A percentile compares a stretch with the other conserved stretches of the same genome.
phyloP scores from a whole-genome alignment of 148 eudicot genomes.

The Dysphania ambrosioides region DNA sequence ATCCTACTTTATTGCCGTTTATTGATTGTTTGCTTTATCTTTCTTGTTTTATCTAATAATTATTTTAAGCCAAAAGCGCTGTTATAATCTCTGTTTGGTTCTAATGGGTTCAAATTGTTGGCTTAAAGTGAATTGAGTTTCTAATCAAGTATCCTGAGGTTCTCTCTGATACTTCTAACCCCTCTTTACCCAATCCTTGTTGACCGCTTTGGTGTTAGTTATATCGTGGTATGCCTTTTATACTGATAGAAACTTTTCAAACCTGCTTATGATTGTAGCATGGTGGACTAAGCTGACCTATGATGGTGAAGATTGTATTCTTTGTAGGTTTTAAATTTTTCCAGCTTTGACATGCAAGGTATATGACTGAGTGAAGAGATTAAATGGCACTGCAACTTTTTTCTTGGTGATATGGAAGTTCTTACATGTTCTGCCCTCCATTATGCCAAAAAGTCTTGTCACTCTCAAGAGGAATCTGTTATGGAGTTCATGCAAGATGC shows the following conservation, averaged over 20 bases:
- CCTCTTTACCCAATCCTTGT: background rate
- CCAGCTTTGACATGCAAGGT: constrained; percentile 13
- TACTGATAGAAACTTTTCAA: background rate
- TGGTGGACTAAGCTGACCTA: background rate
- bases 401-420: constrained; percentile 58
- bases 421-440: constrained; percentile 47
- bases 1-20: background rate
- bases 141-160: background rate
- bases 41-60: background rate
- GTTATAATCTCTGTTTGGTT: no score
- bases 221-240: background rate
- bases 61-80: no score
- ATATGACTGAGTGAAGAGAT: constrained; percentile 16
- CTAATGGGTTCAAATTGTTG: background rate
- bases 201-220: background rate
- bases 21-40: background rate
- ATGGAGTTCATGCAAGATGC: constrained; percentile 37
- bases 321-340: constrained; percentile 1
- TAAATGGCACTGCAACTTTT: constrained; percentile 33
- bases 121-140: background rate
- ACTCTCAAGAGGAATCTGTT: constrained; percentile 46
- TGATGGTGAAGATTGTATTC: background rate
- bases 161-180: background rate
- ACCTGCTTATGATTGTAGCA: background rate
- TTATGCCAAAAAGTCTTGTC: constrained; percentile 49